phyloP scores from a whole-genome alignment of 2,329 filamentous ascomycete genomes.

The Harringtonia lauricola region DNA sequence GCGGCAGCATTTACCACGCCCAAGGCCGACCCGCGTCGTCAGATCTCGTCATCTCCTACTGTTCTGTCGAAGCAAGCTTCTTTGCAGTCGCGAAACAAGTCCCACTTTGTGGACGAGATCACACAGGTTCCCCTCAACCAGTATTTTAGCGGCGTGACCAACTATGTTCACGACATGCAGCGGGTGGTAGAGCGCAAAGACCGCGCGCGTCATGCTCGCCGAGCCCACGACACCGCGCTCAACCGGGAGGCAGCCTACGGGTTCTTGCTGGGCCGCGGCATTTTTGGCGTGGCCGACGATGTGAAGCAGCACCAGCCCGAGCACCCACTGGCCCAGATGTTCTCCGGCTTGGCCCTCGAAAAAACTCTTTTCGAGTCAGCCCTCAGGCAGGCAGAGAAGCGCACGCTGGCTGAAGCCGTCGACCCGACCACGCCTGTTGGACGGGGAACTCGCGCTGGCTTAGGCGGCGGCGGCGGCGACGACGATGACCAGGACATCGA shows the following conservation, averaged over 20 bases:
- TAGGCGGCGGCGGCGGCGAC: conserved; percentile 5
- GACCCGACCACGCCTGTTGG: conserved; percentile 8
- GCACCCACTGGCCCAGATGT: conserved; percentile 8
- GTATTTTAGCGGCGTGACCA: conserved; percentile 7
- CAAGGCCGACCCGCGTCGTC: background rate
- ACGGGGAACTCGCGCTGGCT: background rate
- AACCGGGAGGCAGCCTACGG: conserved; percentile 7
- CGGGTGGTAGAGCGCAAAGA: conserved; percentile 5
- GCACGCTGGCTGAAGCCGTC: background rate
- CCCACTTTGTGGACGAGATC: conserved; percentile 9
- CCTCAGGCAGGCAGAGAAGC: conserved; percentile 9
- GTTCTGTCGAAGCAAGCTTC: conserved; percentile 2
- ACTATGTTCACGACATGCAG: conserved; percentile 12
- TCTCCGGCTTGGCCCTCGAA: conserved; percentile 7
- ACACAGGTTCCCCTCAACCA: conserved; percentile 13
- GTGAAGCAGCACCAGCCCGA: background rate
- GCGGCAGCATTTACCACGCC: background rate
- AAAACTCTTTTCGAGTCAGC: conserved; percentile 3
- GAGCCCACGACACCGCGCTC: conserved; percentile 1
- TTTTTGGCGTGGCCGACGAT: conserved; percentile 9
- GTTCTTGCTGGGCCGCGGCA: conserved; percentile 11
- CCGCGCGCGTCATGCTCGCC: conserved; percentile 2
- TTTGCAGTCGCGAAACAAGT: background rate
- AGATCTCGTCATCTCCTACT: background rate
- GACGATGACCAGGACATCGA: conserved; percentile 35